A percentile compares a stretch with the other conserved stretches of the same genome.
phyloP scores from a whole-genome alignment of 2,329 filamentous ascomycete genomes.

The Catunica adiposa region DNA sequence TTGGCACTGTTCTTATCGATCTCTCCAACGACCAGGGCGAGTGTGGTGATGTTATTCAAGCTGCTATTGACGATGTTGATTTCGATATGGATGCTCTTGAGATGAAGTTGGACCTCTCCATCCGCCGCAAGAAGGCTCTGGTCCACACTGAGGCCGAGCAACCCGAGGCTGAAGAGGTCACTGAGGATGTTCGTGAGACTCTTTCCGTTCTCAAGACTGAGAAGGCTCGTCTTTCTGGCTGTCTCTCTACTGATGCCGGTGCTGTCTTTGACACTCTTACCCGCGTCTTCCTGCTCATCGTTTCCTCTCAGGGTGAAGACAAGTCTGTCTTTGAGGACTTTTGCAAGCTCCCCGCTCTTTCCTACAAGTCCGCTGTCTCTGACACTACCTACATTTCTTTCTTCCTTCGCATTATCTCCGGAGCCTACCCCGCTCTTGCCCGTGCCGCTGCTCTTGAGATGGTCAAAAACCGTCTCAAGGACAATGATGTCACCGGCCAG shows the following conservation, averaged over 20 bases:
- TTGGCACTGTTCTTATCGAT: slow-evolving; percentile 50
- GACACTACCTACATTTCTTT: slow-evolving; percentile 58
- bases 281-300: slow-evolving; percentile 39
- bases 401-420: slow-evolving; percentile 58
- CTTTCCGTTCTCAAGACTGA: slow-evolving; percentile 25
- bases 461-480: slow-evolving; percentile 40
- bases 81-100: slow-evolving; percentile 62
- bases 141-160: slow-evolving; percentile 31
- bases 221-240: slow-evolving; percentile 29
- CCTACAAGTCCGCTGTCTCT: slow-evolving; percentile 36
- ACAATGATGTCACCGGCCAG: slow-evolving; percentile 29
- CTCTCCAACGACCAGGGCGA: slow-evolving; percentile 44
- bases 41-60: slow-evolving; percentile 46
- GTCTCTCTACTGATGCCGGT: slow-evolving; percentile 33
- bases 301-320: slow-evolving; percentile 27
- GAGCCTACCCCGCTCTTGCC: slow-evolving; percentile 50
- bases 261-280: slow-evolving; percentile 42
- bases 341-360: slow-evolving; percentile 37
- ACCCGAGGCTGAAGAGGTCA: slow-evolving; percentile 28
- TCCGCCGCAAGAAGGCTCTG: slow-evolving; percentile 40
- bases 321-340: slow-evolving; percentile 31
- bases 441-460: slow-evolving; percentile 53
- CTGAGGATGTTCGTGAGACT: slow-evolving; percentile 25
- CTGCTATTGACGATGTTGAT: slow-evolving; percentile 48
- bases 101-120: slow-evolving; percentile 53